Percentiles rank a stretch among this genome's conserved stretches.
Conservation (phyloP, 108 stramenopile genomes). For the Pseudonitzschia multiseries region DNA sequence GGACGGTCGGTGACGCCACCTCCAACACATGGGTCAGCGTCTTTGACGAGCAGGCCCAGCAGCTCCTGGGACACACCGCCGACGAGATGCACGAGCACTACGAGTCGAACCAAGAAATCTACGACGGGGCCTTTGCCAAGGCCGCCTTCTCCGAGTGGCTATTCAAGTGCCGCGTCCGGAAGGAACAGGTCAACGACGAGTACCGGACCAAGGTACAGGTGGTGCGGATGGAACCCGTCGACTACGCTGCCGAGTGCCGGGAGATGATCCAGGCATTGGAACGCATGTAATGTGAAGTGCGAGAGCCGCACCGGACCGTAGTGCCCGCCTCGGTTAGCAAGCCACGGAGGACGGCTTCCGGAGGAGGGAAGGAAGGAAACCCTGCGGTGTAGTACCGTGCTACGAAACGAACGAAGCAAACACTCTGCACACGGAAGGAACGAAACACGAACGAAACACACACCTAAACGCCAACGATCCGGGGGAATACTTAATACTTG, state of each 20-base stretch:
- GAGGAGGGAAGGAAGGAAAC: too few relatives aligned
- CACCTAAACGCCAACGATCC: background rate
- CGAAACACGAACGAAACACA: too few relatives aligned
- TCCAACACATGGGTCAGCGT: slow-evolving; percentile 86
- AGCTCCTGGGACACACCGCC: slow-evolving; percentile 77
- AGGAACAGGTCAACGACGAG: slow-evolving; percentile 92
- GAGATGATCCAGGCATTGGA: slow-evolving; percentile 77
- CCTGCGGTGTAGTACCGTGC: too few relatives aligned
- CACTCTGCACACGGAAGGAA: too few relatives aligned
- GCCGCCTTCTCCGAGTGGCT: slow-evolving; percentile 84
- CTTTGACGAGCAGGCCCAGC: slow-evolving; percentile 88
- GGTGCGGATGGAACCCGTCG: slow-evolving; percentile 69
- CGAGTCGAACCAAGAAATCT: slow-evolving; percentile 51
- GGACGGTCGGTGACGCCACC: slow-evolving; percentile 79
- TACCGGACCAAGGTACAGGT: slow-evolving; percentile 79
- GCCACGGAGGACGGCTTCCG: too few relatives aligned
- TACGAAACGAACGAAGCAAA: too few relatives aligned
- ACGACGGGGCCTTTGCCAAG: slow-evolving; percentile 72
- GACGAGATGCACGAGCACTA: slow-evolving; percentile 62
- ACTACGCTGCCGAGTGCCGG: slow-evolving; percentile 79
- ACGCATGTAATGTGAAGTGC: slow-evolving; percentile 26
- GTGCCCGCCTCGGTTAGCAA: too few relatives aligned
- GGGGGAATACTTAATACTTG: background rate
- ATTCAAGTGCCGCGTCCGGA: slow-evolving; percentile 89
- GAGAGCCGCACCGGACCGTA: background rate